Percentiles rank a stretch among this genome's conserved stretches.
Conservation (phyloP, 495 filamentous ascomycete genomes). For the Xylaria acuta region DNA sequence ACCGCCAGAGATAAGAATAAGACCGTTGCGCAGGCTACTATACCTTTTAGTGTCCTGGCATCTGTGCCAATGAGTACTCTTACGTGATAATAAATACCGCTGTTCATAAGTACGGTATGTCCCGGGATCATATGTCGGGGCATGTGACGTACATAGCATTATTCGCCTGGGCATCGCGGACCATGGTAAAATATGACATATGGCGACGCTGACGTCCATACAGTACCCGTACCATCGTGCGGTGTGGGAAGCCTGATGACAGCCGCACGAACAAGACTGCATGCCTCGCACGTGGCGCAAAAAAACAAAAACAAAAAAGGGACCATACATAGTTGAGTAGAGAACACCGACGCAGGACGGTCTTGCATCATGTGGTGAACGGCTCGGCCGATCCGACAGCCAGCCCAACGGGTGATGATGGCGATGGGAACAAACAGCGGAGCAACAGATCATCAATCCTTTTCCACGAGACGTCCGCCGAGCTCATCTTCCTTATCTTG, state of each 20-base stretch:
- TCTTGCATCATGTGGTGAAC: constrained; percentile 7
- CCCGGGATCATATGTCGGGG: background rate
- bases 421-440: background rate
- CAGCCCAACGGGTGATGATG: background rate
- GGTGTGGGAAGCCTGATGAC: background rate
- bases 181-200: background rate
- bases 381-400: constrained; percentile 19
- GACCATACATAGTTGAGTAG: background rate
- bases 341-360: background rate
- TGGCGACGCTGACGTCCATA: background rate
- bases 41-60: background rate
- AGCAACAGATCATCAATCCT: background rate
- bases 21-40: constrained; percentile 9
- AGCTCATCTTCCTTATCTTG: constrained; percentile 10
- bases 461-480: background rate
- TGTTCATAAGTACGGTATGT: background rate
- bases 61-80: constrained; percentile 1
- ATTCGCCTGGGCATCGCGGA: background rate
- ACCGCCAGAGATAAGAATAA: constrained; percentile 14
- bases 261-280: constrained; percentile 5
- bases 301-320: background rate
- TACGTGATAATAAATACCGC: constrained; percentile 13
- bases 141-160: background rate
- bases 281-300: constrained; percentile 23
- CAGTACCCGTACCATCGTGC: background rate